Evolutionary conservation across 108 stramenopile genomes (phyloP).

Genomic region (Stephanodiscus minutulus): DNA sequence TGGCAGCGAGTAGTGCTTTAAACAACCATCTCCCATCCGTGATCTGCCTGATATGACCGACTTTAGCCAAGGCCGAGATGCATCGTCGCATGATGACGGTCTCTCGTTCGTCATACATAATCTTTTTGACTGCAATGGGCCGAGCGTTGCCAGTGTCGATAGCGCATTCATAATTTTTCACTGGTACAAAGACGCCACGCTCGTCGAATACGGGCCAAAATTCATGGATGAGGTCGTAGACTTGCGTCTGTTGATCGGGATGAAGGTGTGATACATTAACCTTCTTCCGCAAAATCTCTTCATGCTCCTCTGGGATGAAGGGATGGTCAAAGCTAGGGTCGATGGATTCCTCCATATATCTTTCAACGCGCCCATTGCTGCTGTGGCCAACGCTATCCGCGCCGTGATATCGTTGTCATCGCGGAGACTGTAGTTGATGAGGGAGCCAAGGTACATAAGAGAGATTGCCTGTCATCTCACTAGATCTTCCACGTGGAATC

Average conservation of each 20-base stretch:
- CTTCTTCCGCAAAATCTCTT: neutral
- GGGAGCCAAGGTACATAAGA: no score
- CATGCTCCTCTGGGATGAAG: neutral
- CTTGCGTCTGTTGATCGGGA: neutral
- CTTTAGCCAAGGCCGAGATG: neutral
- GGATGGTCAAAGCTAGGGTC: conserved; percentile 1
- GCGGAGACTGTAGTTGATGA: no score
- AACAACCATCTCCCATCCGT: neutral
- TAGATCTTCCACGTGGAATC: no score
- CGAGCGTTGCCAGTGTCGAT: neutral
- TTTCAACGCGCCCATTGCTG: no score
- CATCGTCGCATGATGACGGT: neutral
- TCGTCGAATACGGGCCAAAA: conserved; percentile 7
- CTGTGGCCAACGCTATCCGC: no score
- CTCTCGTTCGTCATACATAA: neutral
- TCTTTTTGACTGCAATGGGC: neutral
- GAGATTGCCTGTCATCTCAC: no score
- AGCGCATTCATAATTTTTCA: neutral
- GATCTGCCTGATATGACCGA: conserved; percentile 3
- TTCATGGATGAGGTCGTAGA: neutral
- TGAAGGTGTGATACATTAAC: neutral
- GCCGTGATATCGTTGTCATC: no score
- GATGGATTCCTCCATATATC: no score
- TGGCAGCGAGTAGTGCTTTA: neutral
- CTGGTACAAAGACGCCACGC: neutral